Conservation (phyloP, 441 rosid genomes). For the Breynia disticha region DNA sequence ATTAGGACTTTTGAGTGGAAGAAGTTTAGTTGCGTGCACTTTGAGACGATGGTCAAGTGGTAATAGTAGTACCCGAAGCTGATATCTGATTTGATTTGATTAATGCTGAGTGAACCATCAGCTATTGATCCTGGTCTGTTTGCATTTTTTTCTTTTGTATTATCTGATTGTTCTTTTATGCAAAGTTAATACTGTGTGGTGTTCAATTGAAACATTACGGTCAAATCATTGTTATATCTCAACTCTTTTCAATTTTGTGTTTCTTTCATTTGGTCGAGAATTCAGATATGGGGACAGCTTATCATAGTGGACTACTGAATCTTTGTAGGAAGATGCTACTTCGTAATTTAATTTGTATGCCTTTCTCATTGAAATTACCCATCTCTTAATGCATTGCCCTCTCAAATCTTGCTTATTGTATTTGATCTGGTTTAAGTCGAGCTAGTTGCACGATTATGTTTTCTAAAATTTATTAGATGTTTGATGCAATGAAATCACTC, state of each 20-base stretch:
- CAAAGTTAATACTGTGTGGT: slow-evolving; percentile 27
- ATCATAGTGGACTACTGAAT: background rate
- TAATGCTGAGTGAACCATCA: background rate
- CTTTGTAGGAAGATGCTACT: too few species aligned
- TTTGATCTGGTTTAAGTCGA: too few species aligned
- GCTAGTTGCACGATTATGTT: too few species aligned
- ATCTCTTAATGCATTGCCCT: too few species aligned
- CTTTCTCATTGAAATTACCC: too few species aligned
- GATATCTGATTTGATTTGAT: slow-evolving; percentile 1
- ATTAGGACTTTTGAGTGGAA: slow-evolving; percentile 41
- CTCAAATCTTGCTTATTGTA: too few species aligned
- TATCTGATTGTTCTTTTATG: slow-evolving; percentile 18
- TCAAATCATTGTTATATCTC: slow-evolving; percentile 7
- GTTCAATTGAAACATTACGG: slow-evolving; percentile 26
- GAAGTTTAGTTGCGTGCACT: slow-evolving; percentile 53
- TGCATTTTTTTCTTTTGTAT: slow-evolving; percentile 21
- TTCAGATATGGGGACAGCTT: background rate
- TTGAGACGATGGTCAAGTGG: slow-evolving; percentile 51
- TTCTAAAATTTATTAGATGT: too few species aligned
- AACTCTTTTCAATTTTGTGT: slow-evolving; percentile 2
- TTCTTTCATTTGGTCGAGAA: slow-evolving; percentile 1
- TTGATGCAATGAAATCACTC: too few species aligned
- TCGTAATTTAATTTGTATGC: too few species aligned
- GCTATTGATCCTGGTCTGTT: slow-evolving; percentile 11
- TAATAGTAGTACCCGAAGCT: slow-evolving; percentile 31